These are phyloP conservation scores for Thielaviopsis populi DNA, from an alignment of 2,329 filamentous ascomycete species.

Conservation along the genomic window DNA sequence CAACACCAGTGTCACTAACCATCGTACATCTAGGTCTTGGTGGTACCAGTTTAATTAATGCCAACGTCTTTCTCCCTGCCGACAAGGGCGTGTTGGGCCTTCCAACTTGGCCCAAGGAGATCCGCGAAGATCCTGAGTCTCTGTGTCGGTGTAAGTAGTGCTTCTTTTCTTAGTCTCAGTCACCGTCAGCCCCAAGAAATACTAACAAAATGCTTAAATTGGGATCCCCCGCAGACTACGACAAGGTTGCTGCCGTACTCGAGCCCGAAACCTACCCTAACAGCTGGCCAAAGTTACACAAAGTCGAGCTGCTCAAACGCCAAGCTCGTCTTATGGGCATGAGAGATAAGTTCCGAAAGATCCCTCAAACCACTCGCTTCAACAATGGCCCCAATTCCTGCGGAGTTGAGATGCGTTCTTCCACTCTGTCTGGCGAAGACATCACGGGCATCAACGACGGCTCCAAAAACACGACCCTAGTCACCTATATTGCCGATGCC, in stretches of 20 bases:
- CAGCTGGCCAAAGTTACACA: constrained; percentile 42
- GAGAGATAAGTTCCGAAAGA: constrained; percentile 37
- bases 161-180: not conserved
- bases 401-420: constrained; percentile 49
- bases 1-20: not conserved
- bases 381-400: constrained; percentile 43
- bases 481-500: constrained; percentile 53
- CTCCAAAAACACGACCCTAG: constrained; percentile 49
- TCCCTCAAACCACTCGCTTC: constrained; percentile 50
- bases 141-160: constrained; percentile 35
- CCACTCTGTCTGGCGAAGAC: constrained; percentile 46
- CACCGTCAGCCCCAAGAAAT: not conserved
- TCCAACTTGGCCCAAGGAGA: constrained; percentile 43
- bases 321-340: constrained; percentile 40
- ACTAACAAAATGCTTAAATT: not conserved
- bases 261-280: constrained; percentile 44
- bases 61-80: constrained; percentile 49
- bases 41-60: constrained; percentile 51
- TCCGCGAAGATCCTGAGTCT: constrained; percentile 29
- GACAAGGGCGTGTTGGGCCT: constrained; percentile 39
- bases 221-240: constrained; percentile 34
- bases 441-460: constrained; percentile 51
- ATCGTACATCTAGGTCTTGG: constrained; percentile 35
- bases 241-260: constrained; percentile 39
- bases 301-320: constrained; percentile 40